phyloP scores from a whole-genome alignment of 257 asterid genomes.

The Penstemon barbatus region DNA sequence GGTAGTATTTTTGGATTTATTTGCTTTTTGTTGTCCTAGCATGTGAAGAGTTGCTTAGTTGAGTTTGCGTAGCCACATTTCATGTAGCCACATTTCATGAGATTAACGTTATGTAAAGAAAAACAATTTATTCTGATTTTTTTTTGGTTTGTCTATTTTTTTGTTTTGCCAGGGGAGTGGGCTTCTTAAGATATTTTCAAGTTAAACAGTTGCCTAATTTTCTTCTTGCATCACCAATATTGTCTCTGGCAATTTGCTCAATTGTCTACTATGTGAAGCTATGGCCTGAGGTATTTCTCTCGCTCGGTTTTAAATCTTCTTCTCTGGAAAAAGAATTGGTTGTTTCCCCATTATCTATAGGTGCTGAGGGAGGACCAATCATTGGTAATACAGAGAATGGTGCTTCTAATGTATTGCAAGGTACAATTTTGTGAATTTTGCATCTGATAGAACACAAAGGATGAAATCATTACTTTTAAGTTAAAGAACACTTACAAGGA shows the following conservation, averaged over 20 bases:
- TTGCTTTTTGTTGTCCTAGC: constrained; percentile 3
- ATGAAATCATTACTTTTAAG: too few species aligned
- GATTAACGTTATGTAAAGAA: not conserved
- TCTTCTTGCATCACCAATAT: constrained; percentile 84
- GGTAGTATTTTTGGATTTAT: not conserved
- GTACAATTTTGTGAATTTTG: constrained; percentile 37
- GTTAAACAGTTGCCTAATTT: constrained; percentile 89
- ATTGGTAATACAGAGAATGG: constrained; percentile 28
- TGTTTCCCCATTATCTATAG: constrained; percentile 36
- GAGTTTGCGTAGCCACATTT: not conserved
- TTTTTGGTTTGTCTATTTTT: constrained; percentile 26
- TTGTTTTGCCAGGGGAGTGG: constrained; percentile 78
- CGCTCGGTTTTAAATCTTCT: constrained; percentile 65
- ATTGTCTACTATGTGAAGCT: constrained; percentile 61
- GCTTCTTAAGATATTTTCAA: constrained; percentile 85
- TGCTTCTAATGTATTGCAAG: constrained; percentile 42
- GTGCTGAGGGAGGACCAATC: constrained; percentile 33
- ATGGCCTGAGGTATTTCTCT: constrained; percentile 69
- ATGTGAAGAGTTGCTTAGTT: constrained; percentile 10
- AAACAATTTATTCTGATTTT: not conserved
- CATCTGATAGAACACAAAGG: constrained; percentile 10
- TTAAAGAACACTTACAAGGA: too few species aligned
- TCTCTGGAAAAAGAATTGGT: constrained; percentile 32
- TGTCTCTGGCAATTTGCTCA: constrained; percentile 73
- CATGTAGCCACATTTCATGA: too few species aligned